Conservation (phyloP, 2,329 filamentous ascomycete genomes). For the Pseudofabraea citricarpa region DNA sequence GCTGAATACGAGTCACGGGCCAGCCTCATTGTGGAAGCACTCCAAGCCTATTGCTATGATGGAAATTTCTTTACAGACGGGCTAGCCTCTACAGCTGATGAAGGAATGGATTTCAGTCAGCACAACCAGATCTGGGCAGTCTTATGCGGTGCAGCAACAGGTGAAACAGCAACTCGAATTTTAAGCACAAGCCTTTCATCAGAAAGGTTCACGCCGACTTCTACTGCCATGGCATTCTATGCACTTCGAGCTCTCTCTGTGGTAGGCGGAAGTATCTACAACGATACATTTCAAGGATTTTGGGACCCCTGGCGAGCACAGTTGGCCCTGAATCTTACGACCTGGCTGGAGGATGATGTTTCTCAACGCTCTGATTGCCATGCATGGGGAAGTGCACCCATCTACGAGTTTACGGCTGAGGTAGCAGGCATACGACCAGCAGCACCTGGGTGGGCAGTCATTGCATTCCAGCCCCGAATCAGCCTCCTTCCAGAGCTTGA, state of each 20-base stretch:
- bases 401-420: constrained; percentile 37
- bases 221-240: constrained; percentile 37
- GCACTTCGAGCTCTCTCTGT: constrained; percentile 31
- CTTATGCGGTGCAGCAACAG: constrained; percentile 25
- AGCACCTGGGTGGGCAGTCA: constrained; percentile 13
- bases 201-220: constrained; percentile 28
- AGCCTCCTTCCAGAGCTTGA: constrained; percentile 16
- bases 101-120: constrained; percentile 28
- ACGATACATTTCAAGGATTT: constrained; percentile 26
- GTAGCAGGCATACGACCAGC: constrained; percentile 19
- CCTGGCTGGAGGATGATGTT: constrained; percentile 38
- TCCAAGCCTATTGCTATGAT: constrained; percentile 29
- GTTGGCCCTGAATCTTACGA: constrained; percentile 33
- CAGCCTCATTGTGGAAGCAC: constrained; percentile 15
- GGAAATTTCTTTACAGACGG: constrained; percentile 30
- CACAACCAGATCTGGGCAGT: constrained; percentile 34
- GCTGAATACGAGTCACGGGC: constrained; percentile 27
- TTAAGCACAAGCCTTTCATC: constrained; percentile 24
- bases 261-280: constrained; percentile 29
- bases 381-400: constrained; percentile 37
- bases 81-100: constrained; percentile 28
- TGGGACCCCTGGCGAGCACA: constrained; percentile 34
- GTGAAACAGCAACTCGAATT: constrained; percentile 16
- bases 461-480: constrained; percentile 26
- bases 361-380: constrained; percentile 38